phyloP scores from a whole-genome alignment of 2,329 filamentous ascomycete species.

The Aspergillus spinulosporus region DNA sequence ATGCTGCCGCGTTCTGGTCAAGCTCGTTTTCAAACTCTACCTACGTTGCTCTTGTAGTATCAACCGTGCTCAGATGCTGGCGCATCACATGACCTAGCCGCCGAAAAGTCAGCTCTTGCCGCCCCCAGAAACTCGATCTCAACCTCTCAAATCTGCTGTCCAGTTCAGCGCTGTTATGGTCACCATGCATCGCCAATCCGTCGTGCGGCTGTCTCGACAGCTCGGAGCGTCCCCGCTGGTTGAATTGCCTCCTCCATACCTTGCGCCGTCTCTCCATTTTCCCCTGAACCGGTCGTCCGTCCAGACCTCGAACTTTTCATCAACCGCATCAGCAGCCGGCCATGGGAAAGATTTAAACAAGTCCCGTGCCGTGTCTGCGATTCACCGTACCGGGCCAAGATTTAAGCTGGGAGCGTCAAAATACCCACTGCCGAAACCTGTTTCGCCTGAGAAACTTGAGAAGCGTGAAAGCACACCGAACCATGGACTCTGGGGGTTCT shows the following conservation, averaged over 20 bases:
- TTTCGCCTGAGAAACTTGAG: conserved; percentile 54
- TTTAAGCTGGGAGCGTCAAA: conserved; percentile 73
- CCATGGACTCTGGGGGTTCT: conserved; percentile 93
- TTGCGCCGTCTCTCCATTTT: conserved; percentile 45
- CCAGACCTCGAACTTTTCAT: conserved; percentile 49
- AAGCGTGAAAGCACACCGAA: conserved; percentile 61
- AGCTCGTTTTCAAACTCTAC: neutral
- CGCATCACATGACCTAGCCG: conserved; percentile 29
- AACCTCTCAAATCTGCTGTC: conserved; percentile 10
- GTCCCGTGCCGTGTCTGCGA: conserved; percentile 75
- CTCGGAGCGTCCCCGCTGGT: conserved; percentile 34
- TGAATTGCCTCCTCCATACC: conserved; percentile 46
- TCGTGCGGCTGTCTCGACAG: conserved; percentile 37
- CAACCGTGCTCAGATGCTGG: neutral
- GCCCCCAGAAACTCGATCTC: conserved; percentile 25
- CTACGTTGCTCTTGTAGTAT: neutral
- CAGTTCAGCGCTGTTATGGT: conserved; percentile 15
- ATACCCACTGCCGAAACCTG: conserved; percentile 71
- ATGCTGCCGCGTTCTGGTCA: neutral
- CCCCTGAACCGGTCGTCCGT: conserved; percentile 32
- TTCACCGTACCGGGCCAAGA: conserved; percentile 73
- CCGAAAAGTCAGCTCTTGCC: conserved; percentile 22
- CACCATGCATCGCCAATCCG: conserved; percentile 41
- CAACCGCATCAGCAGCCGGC: conserved; percentile 54
- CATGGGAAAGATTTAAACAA: conserved; percentile 72